Percentiles rank a stretch among this genome's conserved stretches.
These are phyloP conservation scores for Fusarium oligoseptatum DNA, from an alignment of 2,329 filamentous ascomycete species.

Conservation along the genomic window DNA sequence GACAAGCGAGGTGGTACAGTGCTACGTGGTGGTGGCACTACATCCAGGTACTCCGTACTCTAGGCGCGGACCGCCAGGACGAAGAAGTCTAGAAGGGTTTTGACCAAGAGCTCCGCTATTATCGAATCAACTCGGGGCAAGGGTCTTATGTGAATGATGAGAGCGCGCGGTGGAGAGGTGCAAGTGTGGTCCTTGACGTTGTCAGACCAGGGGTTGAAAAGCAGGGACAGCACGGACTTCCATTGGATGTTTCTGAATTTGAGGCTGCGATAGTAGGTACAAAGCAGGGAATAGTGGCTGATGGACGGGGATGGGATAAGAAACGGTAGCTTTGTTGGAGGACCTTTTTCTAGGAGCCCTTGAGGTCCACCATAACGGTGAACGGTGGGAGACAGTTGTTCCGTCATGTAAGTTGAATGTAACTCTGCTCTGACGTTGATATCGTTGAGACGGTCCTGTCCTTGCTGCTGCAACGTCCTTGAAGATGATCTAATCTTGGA, in stretches of 20 bases:
- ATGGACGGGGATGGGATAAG: neutral
- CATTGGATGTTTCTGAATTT: neutral
- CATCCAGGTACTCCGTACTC: neutral
- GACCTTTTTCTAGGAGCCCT: constrained; percentile 16
- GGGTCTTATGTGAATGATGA: constrained; percentile 1
- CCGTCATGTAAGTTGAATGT: neutral
- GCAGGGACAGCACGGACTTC: constrained; percentile 6
- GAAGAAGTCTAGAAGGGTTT: constrained; percentile 24
- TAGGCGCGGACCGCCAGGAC: constrained; percentile 11
- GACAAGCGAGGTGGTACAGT: constrained; percentile 24
- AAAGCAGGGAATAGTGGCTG: neutral
- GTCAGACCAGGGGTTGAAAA: neutral
- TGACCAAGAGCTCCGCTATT: neutral
- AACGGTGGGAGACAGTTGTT: constrained; percentile 2
- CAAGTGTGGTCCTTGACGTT: constrained; percentile 6
- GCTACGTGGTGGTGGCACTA: neutral
- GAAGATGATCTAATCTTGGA: constrained; percentile 3
- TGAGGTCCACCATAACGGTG: constrained; percentile 20
- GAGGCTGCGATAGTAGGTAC: neutral
- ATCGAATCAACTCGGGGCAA: neutral
- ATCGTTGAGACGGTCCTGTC: neutral
- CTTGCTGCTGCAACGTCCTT: neutral
- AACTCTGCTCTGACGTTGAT: neutral
- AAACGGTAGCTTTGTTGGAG: neutral
- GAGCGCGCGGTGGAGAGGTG: neutral